Percentiles rank a stretch among this genome's conserved stretches.
These are phyloP conservation scores for Yamadazyma tumulicola DNA, from an alignment of 805 yeast genomes.

Conservation along the genomic window DNA sequence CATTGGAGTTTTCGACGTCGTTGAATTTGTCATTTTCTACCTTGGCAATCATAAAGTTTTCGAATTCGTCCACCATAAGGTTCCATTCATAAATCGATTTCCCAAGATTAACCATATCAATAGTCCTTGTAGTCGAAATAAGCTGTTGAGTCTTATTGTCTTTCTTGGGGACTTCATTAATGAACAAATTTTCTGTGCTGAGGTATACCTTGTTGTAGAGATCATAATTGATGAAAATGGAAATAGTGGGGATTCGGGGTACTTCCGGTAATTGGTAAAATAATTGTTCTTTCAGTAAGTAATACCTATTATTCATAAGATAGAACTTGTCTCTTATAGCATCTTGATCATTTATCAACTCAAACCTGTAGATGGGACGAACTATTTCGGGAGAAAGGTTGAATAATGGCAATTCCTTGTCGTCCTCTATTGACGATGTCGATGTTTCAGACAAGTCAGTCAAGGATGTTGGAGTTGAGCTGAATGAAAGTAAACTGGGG, in stretches of 20 bases:
- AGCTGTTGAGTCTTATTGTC: not conserved
- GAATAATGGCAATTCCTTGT: constrained; percentile 25
- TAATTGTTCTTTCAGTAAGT: constrained; percentile 2
- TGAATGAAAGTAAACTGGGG: constrained; percentile 36
- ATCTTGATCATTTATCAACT: constrained; percentile 42
- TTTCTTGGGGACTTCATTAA: constrained; percentile 6
- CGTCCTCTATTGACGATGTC: constrained; percentile 1
- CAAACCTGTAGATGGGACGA: constrained; percentile 46
- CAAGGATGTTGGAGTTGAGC: constrained; percentile 33
- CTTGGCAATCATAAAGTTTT: constrained; percentile 30
- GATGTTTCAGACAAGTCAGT: constrained; percentile 33
- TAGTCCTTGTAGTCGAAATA: constrained; percentile 3
- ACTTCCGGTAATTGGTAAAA: constrained; percentile 15
- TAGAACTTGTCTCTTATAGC: constrained; percentile 30
- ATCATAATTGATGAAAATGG: constrained; percentile 31
- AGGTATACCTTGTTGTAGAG: constrained; percentile 27
- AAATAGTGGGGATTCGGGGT: constrained; percentile 28
- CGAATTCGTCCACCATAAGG: constrained; percentile 43
- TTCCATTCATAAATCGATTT: constrained; percentile 54
- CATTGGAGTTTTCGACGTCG: constrained; percentile 17
- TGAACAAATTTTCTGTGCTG: constrained; percentile 25
- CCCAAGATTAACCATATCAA: constrained; percentile 37
- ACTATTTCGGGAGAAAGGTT: constrained; percentile 42
- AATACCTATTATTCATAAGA: constrained; percentile 17
- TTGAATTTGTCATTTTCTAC: constrained; percentile 24